Evolutionary conservation across 352 stramenopile genomes (phyloP).

Genomic region (Globisporangium barbulae): DNA sequence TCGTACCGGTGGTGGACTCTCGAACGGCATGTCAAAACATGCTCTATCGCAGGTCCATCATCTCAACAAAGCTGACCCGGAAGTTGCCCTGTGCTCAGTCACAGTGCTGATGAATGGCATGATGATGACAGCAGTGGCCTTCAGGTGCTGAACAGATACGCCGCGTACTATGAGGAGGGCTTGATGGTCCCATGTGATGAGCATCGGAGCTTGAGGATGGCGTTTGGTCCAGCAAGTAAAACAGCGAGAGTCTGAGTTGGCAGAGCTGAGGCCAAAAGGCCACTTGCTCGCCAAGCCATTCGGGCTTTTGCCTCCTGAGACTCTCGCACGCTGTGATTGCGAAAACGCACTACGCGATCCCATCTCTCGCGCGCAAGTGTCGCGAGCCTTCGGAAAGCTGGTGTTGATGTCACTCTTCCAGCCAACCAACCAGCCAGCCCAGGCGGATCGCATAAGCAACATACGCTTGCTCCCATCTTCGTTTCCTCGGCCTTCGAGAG

Average conservation of each 20-base stretch:
- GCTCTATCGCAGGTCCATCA: conserved; percentile 1
- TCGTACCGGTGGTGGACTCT: conserved; percentile 9
- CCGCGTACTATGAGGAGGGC: not conserved
- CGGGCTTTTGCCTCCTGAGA: not conserved
- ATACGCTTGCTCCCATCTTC: conserved; percentile 8
- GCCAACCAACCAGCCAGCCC: not conserved
- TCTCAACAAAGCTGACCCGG: not conserved
- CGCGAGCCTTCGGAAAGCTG: not conserved
- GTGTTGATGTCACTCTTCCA: conserved; percentile 1
- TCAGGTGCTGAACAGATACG: not conserved
- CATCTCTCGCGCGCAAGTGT: conserved; percentile 5
- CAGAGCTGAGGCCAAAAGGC: not conserved
- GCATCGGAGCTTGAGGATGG: not conserved
- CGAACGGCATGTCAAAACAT: not conserved
- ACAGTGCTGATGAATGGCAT: not conserved
- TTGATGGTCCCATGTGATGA: not conserved
- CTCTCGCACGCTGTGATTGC: not conserved
- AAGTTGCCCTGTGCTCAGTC: no score
- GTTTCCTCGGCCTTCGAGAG: not conserved
- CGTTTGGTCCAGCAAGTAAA: not conserved
- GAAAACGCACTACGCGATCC: conserved; percentile 3
- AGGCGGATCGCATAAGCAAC: conserved; percentile 5
- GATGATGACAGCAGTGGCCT: conserved; percentile 5
- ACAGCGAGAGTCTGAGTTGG: not conserved
- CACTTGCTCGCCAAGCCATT: not conserved